Percentiles rank a stretch among this genome's conserved stretches.
Conservation (phyloP, 2,329 filamentous ascomycete genomes). For the Aspergillus niger region DNA sequence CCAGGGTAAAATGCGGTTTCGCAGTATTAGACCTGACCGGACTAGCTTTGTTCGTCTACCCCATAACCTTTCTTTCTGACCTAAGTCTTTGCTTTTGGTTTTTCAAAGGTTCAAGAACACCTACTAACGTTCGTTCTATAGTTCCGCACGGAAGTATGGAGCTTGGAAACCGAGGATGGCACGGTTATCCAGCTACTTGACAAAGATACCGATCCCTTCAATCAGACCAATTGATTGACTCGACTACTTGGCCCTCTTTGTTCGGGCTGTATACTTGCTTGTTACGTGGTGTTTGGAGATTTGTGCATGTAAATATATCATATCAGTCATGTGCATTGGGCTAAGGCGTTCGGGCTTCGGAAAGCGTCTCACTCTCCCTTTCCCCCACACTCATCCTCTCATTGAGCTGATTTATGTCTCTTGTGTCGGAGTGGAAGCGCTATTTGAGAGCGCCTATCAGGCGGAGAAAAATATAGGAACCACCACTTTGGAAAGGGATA, state of each 20-base stretch:
- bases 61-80: background rate
- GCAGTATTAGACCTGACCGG: slow-evolving; percentile 68
- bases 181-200: slow-evolving; percentile 74
- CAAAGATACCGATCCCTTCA: slow-evolving; percentile 69
- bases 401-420: background rate
- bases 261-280: background rate
- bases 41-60: slow-evolving; percentile 57
- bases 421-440: slow-evolving; percentile 1
- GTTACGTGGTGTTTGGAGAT: background rate
- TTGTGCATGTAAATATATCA: slow-evolving; percentile 12
- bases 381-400: background rate
- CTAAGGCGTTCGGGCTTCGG: slow-evolving; percentile 14
- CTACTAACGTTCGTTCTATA: slow-evolving; percentile 31
- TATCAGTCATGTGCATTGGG: slow-evolving; percentile 11
- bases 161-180: slow-evolving; percentile 68
- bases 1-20: slow-evolving; percentile 76
- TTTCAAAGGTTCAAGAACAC: background rate
- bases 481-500: slow-evolving; percentile 29
- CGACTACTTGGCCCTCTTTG: slow-evolving; percentile 19
- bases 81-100: background rate
- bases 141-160: slow-evolving; percentile 93
- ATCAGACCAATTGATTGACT: slow-evolving; percentile 45
- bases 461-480: background rate
- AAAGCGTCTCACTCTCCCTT: background rate
- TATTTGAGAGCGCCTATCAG: background rate